Percentiles rank a stretch among this genome's conserved stretches.
These are phyloP conservation scores for Ilyonectria mors-panacis DNA, from an alignment of 2,329 filamentous ascomycete species.

Conservation along the genomic window DNA sequence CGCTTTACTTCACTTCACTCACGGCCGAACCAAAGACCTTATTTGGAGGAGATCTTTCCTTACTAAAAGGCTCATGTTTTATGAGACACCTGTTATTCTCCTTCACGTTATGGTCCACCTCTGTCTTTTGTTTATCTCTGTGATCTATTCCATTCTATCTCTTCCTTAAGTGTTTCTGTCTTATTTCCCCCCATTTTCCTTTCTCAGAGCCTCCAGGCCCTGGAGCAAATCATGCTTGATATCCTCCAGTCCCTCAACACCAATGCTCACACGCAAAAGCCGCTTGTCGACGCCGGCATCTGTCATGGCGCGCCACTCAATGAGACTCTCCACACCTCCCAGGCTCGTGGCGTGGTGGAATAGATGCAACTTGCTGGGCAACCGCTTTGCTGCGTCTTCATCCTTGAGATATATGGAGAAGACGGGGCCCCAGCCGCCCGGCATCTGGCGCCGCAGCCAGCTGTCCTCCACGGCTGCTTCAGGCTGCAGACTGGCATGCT, in stretches of 20 bases:
- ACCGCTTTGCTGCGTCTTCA: constrained; percentile 71
- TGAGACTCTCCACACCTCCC: constrained; percentile 93
- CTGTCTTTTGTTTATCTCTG: constrained; percentile 1
- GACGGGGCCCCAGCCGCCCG: constrained; percentile 89
- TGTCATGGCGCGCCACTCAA: constrained; percentile 96
- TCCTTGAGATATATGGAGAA: constrained; percentile 81
- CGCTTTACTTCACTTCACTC: neutral
- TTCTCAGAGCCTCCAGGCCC: constrained; percentile 72
- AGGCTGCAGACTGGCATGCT: constrained; percentile 86
- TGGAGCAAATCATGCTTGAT: constrained; percentile 80
- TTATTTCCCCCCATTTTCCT: constrained; percentile 20
- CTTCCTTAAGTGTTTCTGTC: constrained; percentile 12
- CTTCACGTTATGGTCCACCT: neutral
- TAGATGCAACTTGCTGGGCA: constrained; percentile 84
- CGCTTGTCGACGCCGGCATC: constrained; percentile 80
- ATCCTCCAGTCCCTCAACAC: constrained; percentile 90
- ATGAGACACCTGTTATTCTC: neutral
- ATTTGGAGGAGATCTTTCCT: neutral
- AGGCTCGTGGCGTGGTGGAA: constrained; percentile 97
- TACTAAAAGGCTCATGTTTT: neutral
- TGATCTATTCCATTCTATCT: constrained; percentile 6
- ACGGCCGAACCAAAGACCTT: no score
- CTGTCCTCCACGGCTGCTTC: constrained; percentile 68
- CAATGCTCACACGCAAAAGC: constrained; percentile 86
- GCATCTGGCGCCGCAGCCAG: constrained; percentile 93